Percentiles rank a stretch among this genome's conserved stretches.
These are phyloP conservation scores for Aspergillus pseudoviridinutans DNA, from an alignment of 2,329 filamentous ascomycete genomes.

Conservation along the genomic window DNA sequence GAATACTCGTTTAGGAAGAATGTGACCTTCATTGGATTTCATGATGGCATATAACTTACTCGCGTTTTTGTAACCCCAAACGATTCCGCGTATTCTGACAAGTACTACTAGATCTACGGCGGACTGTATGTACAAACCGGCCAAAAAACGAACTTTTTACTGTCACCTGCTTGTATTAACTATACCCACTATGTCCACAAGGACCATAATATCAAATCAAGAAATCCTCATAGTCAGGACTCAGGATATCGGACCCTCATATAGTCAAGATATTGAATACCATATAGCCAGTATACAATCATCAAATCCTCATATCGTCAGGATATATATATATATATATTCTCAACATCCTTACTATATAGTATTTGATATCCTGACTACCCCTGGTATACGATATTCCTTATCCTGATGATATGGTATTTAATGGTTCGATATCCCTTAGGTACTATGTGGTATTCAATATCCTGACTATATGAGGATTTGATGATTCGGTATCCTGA, in stretches of 20 bases:
- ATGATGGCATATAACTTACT: not conserved
- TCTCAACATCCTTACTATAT: not conserved
- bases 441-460: not conserved
- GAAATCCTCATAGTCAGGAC: not conserved
- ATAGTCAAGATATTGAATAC: not conserved
- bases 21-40: not conserved
- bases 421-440: not conserved
- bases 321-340: not conserved
- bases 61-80: not conserved
- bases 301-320: not conserved
- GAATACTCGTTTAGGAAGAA: not conserved
- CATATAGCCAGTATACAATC: not conserved
- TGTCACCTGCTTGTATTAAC: too few relatives aligned
- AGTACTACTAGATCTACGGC: not conserved
- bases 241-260: not conserved
- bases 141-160: not conserved
- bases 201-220: too few relatives aligned
- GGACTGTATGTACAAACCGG: not conserved
- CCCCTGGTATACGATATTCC: not conserved
- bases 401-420: not conserved
- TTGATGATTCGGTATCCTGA: not conserved
- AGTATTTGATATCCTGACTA: not conserved
- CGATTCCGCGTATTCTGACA: not conserved
- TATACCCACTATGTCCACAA: too few relatives aligned
- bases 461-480: not conserved